Percentiles rank a stretch among this genome's conserved stretches.
Evolutionary conservation across 2,329 filamentous ascomycete species (phyloP).

Genomic region (Phialemonium atrogriseum): DNA sequence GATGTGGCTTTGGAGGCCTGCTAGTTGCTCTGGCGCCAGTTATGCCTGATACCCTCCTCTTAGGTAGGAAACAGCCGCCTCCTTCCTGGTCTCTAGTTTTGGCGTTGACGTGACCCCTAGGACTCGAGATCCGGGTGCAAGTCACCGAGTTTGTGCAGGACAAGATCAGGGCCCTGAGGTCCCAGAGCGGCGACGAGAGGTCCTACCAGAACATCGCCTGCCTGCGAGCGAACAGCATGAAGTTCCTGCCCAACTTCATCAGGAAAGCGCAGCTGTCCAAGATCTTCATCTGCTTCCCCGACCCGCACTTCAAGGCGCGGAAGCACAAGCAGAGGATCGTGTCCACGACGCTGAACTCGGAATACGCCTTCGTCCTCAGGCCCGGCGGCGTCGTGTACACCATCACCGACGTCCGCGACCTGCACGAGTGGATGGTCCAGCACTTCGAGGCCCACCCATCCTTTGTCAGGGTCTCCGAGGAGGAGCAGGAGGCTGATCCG

Average conservation of each 20-base stretch:
- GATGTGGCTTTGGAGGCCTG: constrained; percentile 90
- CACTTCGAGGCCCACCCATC: constrained; percentile 72
- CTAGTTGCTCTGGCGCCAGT: constrained; percentile 76
- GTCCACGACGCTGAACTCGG: constrained; percentile 76
- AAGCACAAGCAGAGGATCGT: constrained; percentile 98
- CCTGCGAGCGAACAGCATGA: constrained; percentile 93
- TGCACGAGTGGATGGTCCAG: constrained; percentile 87
- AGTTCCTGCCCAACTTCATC: constrained; percentile 99
- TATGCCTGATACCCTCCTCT: constrained; percentile 71
- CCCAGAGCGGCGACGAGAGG: constrained; percentile 44
- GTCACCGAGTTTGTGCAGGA: constrained; percentile 89
- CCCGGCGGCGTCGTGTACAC: constrained; percentile 89
- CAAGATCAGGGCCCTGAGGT: constrained; percentile 72
- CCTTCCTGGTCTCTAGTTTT: constrained; percentile 3
- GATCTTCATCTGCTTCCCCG: constrained; percentile 96
- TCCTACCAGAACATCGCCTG: constrained; percentile 82
- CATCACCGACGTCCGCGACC: constrained; percentile 92
- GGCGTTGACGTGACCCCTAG: constrained; percentile 31
- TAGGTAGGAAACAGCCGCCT: constrained; percentile 48
- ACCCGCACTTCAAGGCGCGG: constrained; percentile 93
- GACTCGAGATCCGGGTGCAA: constrained; percentile 85
- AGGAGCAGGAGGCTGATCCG: constrained; percentile 59
- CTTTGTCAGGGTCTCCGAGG: constrained; percentile 66
- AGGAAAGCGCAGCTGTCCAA: constrained; percentile 69
- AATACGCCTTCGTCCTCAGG: constrained; percentile 81